Conservation (phyloP, 768 basidiomycete genomes). For the Lentinula boryana region DNA sequence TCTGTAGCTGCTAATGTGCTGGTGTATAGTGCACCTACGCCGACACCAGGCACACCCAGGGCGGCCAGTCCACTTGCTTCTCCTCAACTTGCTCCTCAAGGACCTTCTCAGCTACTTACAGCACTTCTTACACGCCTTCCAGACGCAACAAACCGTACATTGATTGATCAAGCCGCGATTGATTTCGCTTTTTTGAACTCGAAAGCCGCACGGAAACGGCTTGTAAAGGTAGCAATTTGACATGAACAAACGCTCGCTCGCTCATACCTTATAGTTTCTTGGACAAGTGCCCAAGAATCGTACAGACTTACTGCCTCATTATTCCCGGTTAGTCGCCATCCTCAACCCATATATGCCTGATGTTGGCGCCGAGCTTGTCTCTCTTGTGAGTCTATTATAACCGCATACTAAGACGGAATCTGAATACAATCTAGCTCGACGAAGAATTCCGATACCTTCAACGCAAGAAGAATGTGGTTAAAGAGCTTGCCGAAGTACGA, state of each 20-base stretch:
- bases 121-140: constrained; percentile 87
- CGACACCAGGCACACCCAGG: constrained; percentile 65
- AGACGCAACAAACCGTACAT: constrained; percentile 84
- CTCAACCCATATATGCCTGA: constrained; percentile 93
- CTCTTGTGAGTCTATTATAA: constrained; percentile 49
- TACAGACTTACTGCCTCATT: constrained; percentile 88
- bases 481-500: constrained; percentile 81
- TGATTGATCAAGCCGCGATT: constrained; percentile 91
- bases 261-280: constrained; percentile 55
- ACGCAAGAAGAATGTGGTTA: constrained; percentile 87
- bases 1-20: not conserved
- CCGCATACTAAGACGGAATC: not conserved
- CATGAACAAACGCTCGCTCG: not conserved
- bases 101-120: constrained; percentile 89
- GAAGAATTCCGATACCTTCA: constrained; percentile 97
- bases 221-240: constrained; percentile 60
- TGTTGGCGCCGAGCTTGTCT: constrained; percentile 76
- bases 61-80: constrained; percentile 52
- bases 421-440: constrained; percentile 58
- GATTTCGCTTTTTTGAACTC: constrained; percentile 97
- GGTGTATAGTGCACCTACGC: constrained; percentile 40
- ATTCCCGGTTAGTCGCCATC: constrained; percentile 84
- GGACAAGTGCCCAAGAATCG: constrained; percentile 81
- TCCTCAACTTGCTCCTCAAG: constrained; percentile 75
- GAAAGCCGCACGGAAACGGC: constrained; percentile 89